A percentile compares a stretch with the other conserved stretches of the same genome.
Conservation (phyloP, 2,329 filamentous ascomycete species). For the Lachnellula willkommii region DNA sequence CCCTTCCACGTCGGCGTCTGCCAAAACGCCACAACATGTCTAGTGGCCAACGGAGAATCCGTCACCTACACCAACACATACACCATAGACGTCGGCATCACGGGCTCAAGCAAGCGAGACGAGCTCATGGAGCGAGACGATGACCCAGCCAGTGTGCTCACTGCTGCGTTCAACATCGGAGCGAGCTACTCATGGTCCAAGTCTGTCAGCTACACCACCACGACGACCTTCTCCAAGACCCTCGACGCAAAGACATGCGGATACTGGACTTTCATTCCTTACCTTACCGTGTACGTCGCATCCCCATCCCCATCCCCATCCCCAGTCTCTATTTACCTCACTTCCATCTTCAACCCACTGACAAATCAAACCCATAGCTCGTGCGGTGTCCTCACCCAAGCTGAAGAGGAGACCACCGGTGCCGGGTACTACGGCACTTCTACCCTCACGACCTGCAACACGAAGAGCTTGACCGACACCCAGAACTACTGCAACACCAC, state of each 20-base stretch:
- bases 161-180: background rate
- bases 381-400: background rate
- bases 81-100: background rate
- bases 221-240: background rate
- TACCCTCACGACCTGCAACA: background rate
- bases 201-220: background rate
- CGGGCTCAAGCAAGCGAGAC: background rate
- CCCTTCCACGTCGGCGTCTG: background rate
- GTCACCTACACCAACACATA: background rate
- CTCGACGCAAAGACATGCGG: background rate
- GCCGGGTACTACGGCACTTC: background rate
- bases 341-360: background rate
- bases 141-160: background rate
- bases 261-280: background rate
- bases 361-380: background rate
- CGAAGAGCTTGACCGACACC: background rate
- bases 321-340: background rate
- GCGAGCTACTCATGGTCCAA: background rate
- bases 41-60: background rate
- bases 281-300: background rate
- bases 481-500: background rate
- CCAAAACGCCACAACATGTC: background rate
- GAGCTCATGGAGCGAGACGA: background rate
- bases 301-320: background rate
- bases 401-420: background rate